Conservation (phyloP, 495 filamentous ascomycete genomes). For the Tuber brumale region DNA sequence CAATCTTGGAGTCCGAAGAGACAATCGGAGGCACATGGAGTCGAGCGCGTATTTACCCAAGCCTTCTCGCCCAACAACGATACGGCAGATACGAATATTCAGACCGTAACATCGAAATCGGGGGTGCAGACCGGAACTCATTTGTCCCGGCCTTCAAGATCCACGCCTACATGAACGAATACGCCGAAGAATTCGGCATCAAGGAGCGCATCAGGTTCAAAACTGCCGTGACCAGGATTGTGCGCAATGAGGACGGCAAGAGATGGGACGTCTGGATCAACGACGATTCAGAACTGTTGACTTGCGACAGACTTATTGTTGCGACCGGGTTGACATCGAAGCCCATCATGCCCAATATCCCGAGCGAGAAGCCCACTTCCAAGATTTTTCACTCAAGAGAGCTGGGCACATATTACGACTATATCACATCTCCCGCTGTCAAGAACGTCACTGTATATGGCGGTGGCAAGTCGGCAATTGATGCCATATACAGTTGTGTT, state of each 20-base stretch:
- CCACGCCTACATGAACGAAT: conserved; percentile 17
- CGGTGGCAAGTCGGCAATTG: conserved; percentile 47
- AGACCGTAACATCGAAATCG: conserved; percentile 7
- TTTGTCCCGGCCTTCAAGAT: conserved; percentile 15
- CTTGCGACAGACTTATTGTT: conserved; percentile 44
- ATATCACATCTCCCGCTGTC: conserved; percentile 25
- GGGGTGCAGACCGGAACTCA: not conserved
- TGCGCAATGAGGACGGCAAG: conserved; percentile 24
- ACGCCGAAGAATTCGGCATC: conserved; percentile 42
- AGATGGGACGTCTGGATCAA: conserved; percentile 31
- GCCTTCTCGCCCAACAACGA: conserved; percentile 41
- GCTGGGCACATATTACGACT: conserved; percentile 32
- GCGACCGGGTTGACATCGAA: conserved; percentile 45
- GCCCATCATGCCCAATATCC: conserved; percentile 43
- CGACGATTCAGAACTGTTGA: not conserved
- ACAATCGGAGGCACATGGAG: conserved; percentile 51
- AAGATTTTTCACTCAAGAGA: conserved; percentile 44
- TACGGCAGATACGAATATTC: conserved; percentile 20
- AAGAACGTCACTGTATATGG: conserved; percentile 44
- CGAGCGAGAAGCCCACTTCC: conserved; percentile 29
- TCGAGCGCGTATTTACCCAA: conserved; percentile 48
- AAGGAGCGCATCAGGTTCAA: conserved; percentile 39
- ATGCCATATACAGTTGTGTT: conserved; percentile 44
- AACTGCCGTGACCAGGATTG: conserved; percentile 34
- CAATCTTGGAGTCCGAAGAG: conserved; percentile 46